Evolutionary conservation across 1,139 yeast species (phyloP), one percentile per base, ranked within the genome.

Genomic region (Geotrichum bryndzae): DNA sequence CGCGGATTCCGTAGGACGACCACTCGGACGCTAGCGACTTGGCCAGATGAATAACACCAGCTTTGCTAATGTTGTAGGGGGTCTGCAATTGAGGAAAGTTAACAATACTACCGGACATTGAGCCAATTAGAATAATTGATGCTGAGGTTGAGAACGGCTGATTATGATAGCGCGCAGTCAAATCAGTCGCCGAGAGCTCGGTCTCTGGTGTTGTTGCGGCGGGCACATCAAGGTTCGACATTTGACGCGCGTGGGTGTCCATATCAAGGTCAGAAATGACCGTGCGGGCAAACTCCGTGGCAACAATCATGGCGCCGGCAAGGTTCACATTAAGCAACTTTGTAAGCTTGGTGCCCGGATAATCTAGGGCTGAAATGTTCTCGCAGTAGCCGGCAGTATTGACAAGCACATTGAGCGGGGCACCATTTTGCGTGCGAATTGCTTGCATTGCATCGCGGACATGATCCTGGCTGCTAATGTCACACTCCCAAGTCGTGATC

Each of bases 361-460:
- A 88, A 59, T 87, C 89, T 69, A 86, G 84, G 35, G 95, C 95
- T 2, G 90, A 83, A 75, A 80, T 83, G 77, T 58, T 87, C 73
- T 87, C 91, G 72, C 90, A 86, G 78, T 86, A 88, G n/a, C 96
- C 95, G 13, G 96, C 95, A 58, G 90, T 81, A 77, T 88, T 88
- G 65, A 88, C 81, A 69, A 88, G 80, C 65, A 87, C 77, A 69
- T 85, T 84, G 51, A 90, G 84, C 57, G 86, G 79, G 65, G 81
- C 81, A 58, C 80, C 83, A 73, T 86, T 90, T 68, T 82, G 85
- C 56, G 76, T 77, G 60, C 76, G 70, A 51, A 79, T 76, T 18
- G 74, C 68, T 68, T 80, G 78, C 72, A 88, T 82, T 10, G 84
- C 80, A 51, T 77, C 75, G 62, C 85, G 87, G 61, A 88, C 94